phyloP scores from a whole-genome alignment of 2,329 filamentous ascomycete genomes.

The Amphichorda felina region DNA sequence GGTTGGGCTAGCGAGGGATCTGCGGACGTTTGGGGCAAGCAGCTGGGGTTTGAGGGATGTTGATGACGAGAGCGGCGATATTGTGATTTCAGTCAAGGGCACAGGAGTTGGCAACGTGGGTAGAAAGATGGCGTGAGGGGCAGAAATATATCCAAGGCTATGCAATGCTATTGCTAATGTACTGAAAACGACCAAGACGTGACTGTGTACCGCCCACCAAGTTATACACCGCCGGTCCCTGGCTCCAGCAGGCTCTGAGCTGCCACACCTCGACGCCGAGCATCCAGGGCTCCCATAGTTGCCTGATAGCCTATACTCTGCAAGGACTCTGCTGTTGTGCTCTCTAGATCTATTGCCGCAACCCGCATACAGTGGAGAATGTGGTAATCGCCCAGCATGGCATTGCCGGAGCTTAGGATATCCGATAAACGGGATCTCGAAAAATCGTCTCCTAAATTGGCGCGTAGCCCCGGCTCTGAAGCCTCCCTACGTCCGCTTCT shows the following conservation, averaged over 20 bases:
- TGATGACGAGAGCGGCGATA: conserved; percentile 54
- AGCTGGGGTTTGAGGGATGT: conserved; percentile 82
- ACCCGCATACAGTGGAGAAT: conserved; percentile 35
- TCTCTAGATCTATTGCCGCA: conserved; percentile 32
- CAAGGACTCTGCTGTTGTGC: conserved; percentile 36
- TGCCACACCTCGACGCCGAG: conserved; percentile 14
- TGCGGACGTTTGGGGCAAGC: conserved; percentile 79
- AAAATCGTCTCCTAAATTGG: conserved; percentile 14
- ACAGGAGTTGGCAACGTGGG: conserved; percentile 91
- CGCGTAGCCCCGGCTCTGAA: conserved; percentile 8
- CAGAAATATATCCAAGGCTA: conserved; percentile 8
- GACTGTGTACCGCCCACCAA: no score
- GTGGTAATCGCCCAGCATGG: conserved; percentile 40
- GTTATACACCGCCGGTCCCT: not conserved
- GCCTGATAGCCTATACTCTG: conserved; percentile 43
- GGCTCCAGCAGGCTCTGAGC: not conserved
- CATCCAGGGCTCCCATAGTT: conserved; percentile 38
- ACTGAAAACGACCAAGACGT: not conserved
- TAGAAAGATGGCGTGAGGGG: conserved; percentile 63
- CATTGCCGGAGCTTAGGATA: conserved; percentile 42
- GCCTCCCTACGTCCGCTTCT: conserved; percentile 10
- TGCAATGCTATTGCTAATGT: not conserved
- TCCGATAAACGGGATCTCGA: conserved; percentile 29
- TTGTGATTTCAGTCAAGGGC: conserved; percentile 86
- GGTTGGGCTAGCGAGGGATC: conserved; percentile 69